Evolutionary conservation across 108 stramenopile species (phyloP).

Genomic region (Ochromonas danica): DNA sequence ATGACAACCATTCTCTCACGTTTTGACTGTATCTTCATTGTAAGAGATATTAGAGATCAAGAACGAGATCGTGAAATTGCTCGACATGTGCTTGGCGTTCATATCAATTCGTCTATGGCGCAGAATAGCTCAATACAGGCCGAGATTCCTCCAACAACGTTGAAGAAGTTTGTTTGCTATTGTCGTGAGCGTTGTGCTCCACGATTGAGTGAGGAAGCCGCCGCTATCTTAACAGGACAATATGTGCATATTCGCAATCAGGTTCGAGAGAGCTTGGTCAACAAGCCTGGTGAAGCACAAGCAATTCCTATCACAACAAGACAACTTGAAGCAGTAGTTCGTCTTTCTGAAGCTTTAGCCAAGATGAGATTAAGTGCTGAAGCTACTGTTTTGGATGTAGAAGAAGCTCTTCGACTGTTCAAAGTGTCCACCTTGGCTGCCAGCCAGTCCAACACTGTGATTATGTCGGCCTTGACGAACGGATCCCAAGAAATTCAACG

Average conservation of each 20-base stretch:
- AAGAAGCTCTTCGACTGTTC: constrained; percentile 96
- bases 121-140: constrained; percentile 28
- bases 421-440: constrained; percentile 96
- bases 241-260: constrained; percentile 94
- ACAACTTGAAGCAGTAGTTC: constrained; percentile 98
- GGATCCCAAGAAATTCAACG: constrained; percentile 32
- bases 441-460: constrained; percentile 65
- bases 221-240: constrained; percentile 73
- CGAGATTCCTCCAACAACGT: constrained; percentile 57
- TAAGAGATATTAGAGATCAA: constrained; percentile 92
- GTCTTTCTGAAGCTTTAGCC: constrained; percentile 89
- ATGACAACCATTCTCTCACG: constrained; percentile 95
- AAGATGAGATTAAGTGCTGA: constrained; percentile 90
- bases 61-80: constrained; percentile 90
- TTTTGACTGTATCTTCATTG: constrained; percentile 98
- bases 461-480: constrained; percentile 40
- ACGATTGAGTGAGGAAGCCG: constrained; percentile 78
- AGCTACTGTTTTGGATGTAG: constrained; percentile 86
- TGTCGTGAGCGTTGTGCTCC: constrained; percentile 85
- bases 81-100: constrained; percentile 94
- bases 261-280: constrained; percentile 42
- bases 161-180: constrained; percentile 97
- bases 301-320: constrained; percentile 97
- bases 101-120: constrained; percentile 63
- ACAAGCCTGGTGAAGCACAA: constrained; percentile 58